A percentile compares a stretch with the other conserved stretches of the same genome.
These are phyloP conservation scores for Piedraia hortae DNA, from an alignment of 2,329 filamentous ascomycete species.

Conservation along the genomic window DNA sequence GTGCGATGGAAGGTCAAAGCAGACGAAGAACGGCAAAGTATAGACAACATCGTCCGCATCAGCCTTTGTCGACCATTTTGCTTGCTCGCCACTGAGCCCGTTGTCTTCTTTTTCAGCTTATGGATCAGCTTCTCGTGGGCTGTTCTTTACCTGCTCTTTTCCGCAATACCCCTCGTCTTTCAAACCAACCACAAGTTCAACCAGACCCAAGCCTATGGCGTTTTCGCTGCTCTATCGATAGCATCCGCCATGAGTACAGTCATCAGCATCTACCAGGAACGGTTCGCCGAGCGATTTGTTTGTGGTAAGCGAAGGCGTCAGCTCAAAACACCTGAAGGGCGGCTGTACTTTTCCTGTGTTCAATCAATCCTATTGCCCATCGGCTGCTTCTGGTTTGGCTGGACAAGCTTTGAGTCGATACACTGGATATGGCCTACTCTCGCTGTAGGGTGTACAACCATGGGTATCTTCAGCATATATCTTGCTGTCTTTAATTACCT, in stretches of 20 bases:
- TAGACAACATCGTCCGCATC: constrained; percentile 41
- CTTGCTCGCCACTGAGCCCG: constrained; percentile 45
- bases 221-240: constrained; percentile 47
- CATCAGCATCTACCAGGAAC: constrained; percentile 24
- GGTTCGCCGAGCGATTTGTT: constrained; percentile 4
- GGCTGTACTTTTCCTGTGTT: constrained; percentile 62
- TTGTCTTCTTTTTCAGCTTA: constrained; percentile 64
- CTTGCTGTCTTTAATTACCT: constrained; percentile 82
- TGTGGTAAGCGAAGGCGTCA: constrained; percentile 12
- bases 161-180: constrained; percentile 57
- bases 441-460: constrained; percentile 45
- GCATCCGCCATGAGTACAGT: constrained; percentile 38
- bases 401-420: constrained; percentile 31
- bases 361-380: constrained; percentile 47
- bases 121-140: constrained; percentile 85
- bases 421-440: constrained; percentile 49
- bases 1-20: constrained; percentile 55
- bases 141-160: constrained; percentile 62
- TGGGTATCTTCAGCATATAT: constrained; percentile 69
- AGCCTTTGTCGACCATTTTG: constrained; percentile 56
- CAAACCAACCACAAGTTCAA: constrained; percentile 37
- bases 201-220: constrained; percentile 36
- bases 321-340: constrained; percentile 35
- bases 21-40: constrained; percentile 45
- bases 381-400: constrained; percentile 60